A percentile compares a stretch with the other conserved stretches of the same genome.
Evolutionary conservation across 257 asterid species (phyloP).

Genomic region (Petunia axillaris): DNA sequence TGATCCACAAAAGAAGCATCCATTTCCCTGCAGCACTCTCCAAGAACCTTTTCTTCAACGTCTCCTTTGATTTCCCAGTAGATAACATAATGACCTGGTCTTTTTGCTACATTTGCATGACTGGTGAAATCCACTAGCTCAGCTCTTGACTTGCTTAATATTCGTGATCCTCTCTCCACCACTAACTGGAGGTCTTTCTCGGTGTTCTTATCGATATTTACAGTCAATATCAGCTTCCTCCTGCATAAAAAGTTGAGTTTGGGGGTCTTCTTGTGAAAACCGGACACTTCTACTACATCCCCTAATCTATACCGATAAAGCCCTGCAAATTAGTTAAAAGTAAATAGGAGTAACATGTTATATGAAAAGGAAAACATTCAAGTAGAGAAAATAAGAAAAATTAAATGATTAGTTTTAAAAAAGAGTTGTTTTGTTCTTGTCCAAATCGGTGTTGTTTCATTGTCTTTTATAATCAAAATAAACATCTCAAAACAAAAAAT

Average conservation of each 20-base stretch:
- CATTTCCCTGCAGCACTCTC: conserved; percentile 70
- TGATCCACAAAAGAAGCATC: conserved; percentile 79
- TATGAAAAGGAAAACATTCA: too few relatives aligned
- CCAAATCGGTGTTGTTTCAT: too few relatives aligned
- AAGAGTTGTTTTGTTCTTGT: too few relatives aligned
- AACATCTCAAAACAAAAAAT: too few relatives aligned
- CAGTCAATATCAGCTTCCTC: conserved; percentile 66
- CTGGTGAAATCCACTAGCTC: conserved; percentile 86
- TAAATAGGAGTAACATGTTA: background rate
- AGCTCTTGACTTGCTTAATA: conserved; percentile 45
- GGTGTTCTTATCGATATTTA: conserved; percentile 76
- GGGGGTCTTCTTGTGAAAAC: conserved; percentile 70
- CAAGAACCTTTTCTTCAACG: conserved; percentile 51
- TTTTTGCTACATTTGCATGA: conserved; percentile 57
- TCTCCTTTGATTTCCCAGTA: conserved; percentile 80
- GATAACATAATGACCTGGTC: conserved; percentile 74
- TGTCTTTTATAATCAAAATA: too few relatives aligned
- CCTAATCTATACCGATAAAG: conserved; percentile 72
- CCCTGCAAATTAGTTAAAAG: conserved; percentile 43
- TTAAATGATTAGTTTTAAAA: too few relatives aligned
- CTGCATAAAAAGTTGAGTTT: conserved; percentile 70
- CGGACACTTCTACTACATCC: conserved; percentile 70
- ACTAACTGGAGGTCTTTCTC: conserved; percentile 75
- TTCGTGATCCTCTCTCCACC: conserved; percentile 61
- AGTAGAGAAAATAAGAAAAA: too few relatives aligned